A percentile compares a stretch with the other conserved stretches of the same genome.
Conservation (phyloP, 2,329 filamentous ascomycete species). For the Alternaria gaisen region DNA sequence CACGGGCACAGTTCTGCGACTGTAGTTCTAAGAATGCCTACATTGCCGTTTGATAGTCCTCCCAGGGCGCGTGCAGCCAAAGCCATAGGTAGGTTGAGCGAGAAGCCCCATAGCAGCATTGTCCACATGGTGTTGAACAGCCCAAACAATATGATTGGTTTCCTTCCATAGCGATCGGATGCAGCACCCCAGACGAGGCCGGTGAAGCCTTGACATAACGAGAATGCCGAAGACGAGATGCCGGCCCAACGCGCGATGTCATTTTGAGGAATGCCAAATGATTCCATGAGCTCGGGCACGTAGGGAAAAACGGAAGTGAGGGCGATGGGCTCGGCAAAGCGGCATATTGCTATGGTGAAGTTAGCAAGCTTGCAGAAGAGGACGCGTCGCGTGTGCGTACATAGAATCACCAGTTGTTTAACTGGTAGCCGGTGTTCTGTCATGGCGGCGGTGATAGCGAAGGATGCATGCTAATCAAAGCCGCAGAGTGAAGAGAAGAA, state of each 20-base stretch:
- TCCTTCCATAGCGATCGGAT: constrained; percentile 83
- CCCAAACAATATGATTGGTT: constrained; percentile 83
- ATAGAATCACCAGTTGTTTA: constrained; percentile 52
- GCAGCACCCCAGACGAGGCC: constrained; percentile 89
- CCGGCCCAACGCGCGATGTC: constrained; percentile 74
- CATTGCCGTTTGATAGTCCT: constrained; percentile 86
- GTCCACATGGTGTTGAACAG: constrained; percentile 79
- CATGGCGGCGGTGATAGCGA: constrained; percentile 36
- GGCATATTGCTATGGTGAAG: constrained; percentile 77
- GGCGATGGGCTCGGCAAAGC: constrained; percentile 90
- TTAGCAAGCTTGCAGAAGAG: constrained; percentile 6
- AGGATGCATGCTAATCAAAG: constrained; percentile 18
- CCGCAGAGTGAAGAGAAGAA: not conserved
- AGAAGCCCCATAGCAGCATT: constrained; percentile 84
- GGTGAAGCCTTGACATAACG: constrained; percentile 79
- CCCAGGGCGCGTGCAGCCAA: constrained; percentile 79
- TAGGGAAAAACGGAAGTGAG: constrained; percentile 95
- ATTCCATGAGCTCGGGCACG: constrained; percentile 69
- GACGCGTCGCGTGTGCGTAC: constrained; percentile 28
- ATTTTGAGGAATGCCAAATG: constrained; percentile 50
- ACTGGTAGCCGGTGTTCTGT: constrained; percentile 50
- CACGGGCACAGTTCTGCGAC: constrained; percentile 93
- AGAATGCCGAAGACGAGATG: constrained; percentile 83
- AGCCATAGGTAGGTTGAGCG: constrained; percentile 79
- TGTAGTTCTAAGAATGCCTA: constrained; percentile 85